Evolutionary conservation across 2,329 filamentous ascomycete genomes (phyloP).

Genomic region (Phyllosticta paracitricarpa): DNA sequence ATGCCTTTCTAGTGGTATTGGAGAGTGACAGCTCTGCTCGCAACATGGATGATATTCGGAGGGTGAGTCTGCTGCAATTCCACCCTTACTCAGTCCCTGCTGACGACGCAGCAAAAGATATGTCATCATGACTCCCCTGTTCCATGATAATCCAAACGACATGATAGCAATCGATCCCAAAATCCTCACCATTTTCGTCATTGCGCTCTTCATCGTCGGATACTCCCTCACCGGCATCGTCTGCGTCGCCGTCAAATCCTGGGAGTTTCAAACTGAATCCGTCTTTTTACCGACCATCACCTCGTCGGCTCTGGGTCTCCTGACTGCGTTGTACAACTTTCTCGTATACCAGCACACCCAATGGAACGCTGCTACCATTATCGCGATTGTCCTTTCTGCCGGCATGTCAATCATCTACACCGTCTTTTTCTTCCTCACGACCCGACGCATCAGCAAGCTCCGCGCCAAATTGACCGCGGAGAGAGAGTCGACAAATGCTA

Average conservation of each 20-base stretch:
- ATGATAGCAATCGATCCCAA: constrained; percentile 29
- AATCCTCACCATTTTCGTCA: constrained; percentile 35
- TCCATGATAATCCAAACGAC: constrained; percentile 26
- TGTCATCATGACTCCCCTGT: constrained; percentile 39
- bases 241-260: constrained; percentile 37
- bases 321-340: constrained; percentile 41
- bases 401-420: constrained; percentile 32
- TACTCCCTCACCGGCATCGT: constrained; percentile 39
- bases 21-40: constrained; percentile 33
- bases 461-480: constrained; percentile 9
- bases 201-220: constrained; percentile 37
- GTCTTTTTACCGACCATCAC: constrained; percentile 37
- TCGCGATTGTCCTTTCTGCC: constrained; percentile 31
- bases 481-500: constrained; percentile 14
- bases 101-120: constrained; percentile 27
- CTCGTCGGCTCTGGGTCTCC: constrained; percentile 36
- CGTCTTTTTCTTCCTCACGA: constrained; percentile 32
- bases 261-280: constrained; percentile 37
- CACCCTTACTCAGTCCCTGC: constrained; percentile 4
- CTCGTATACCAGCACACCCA: constrained; percentile 29
- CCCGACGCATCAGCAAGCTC: constrained; percentile 29
- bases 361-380: constrained; percentile 37
- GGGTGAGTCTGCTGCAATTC: constrained; percentile 26
- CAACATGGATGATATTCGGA: constrained; percentile 39
- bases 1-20: constrained; percentile 35